Base-by-base conservation (phyloP, 192 early-diverging fungal genomes). In the Chytriomyces confervae region DNA sequence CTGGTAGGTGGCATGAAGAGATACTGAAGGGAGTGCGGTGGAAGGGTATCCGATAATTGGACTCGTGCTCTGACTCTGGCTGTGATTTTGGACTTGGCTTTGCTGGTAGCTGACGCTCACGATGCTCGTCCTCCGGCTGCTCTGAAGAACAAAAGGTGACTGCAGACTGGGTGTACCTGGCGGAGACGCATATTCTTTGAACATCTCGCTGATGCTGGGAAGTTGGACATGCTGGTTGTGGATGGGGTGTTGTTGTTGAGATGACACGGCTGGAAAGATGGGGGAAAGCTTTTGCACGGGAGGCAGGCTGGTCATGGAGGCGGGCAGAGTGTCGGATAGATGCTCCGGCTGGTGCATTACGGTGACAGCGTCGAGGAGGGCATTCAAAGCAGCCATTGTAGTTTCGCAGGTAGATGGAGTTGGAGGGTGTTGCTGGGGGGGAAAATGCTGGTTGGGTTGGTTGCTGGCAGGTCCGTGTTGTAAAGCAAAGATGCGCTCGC, bases 51-150 rank as follows among this genome's bases (percentile, higher is more conserved):
- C 36, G 36, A 36, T 36, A 36, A 36, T 36, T 0, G 36, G 36
- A 36, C 36, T 36, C 4, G 36, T 36, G 36, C 36, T 36, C 36
- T 36, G 36, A 36, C 36, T 36, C 36, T 36, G 36, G 36, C 4
- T 36, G 36, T 36, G 36, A 36, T 36, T 36, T 36, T 36, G 36
- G 20, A 57, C 53, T n/a, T 13, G 53, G 20, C 53, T 57, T 20
- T 57, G 53, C 53, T 57, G 53, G 53, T 57, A 57, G 53, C 20
- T 57, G 53, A 57, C 53, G 20, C 53, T 57, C 16, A 57, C 53
- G 53, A 57, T 13, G 53, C 53, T 57, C 53, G 53, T 57, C 16
- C 53, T 13, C 16, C 53, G 53, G 20, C 53, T 57, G 53, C 53
- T 57, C 5, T 13, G 16, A 20, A 57, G 53, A 13, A 57, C 53